Percentiles rank a stretch among this genome's conserved stretches.
These are phyloP conservation scores for Talaromyces sp. DNA, from an alignment of 2,329 filamentous ascomycete species.

Conservation along the genomic window DNA sequence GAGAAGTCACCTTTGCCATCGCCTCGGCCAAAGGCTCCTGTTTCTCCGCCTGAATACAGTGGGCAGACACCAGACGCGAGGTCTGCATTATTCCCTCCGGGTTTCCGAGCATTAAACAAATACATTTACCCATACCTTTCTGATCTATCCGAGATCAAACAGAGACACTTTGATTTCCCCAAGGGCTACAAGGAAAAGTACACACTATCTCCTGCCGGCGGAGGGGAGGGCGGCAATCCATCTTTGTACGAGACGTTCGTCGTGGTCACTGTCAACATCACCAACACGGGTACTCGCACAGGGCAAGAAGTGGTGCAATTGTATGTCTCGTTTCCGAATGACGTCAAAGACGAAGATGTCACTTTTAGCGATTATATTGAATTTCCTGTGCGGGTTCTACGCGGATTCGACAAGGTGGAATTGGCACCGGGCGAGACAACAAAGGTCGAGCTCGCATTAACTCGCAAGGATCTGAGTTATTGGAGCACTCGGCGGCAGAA, in stretches of 20 bases:
- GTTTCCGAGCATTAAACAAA: constrained; percentile 61
- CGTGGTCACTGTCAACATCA: constrained; percentile 45
- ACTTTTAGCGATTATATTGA: constrained; percentile 48
- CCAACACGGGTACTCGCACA: constrained; percentile 47
- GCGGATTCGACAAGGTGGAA: constrained; percentile 69
- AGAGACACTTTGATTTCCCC: constrained; percentile 50
- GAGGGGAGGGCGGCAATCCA: constrained; percentile 54
- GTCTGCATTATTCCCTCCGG: constrained; percentile 60
- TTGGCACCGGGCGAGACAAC: constrained; percentile 54
- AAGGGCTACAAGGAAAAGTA: constrained; percentile 53
- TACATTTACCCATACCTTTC: constrained; percentile 72
- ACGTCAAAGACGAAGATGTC: constrained; percentile 28
- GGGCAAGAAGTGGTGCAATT: constrained; percentile 54
- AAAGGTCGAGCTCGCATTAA: constrained; percentile 58
- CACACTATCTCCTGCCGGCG: constrained; percentile 61
- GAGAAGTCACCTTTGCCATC: constrained; percentile 49
- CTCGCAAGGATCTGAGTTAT: constrained; percentile 67
- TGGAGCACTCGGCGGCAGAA: constrained; percentile 68
- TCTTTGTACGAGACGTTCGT: constrained; percentile 51
- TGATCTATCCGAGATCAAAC: constrained; percentile 46
- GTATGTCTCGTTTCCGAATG: constrained; percentile 65
- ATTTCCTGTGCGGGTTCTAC: constrained; percentile 61
- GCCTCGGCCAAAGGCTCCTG: constrained; percentile 38
- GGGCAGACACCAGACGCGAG: constrained; percentile 53
- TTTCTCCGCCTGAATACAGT: constrained; percentile 55